These are phyloP conservation scores for Nicotiana sylvestris DNA, from an alignment of 257 asterid species.

Conservation along the genomic window DNA sequence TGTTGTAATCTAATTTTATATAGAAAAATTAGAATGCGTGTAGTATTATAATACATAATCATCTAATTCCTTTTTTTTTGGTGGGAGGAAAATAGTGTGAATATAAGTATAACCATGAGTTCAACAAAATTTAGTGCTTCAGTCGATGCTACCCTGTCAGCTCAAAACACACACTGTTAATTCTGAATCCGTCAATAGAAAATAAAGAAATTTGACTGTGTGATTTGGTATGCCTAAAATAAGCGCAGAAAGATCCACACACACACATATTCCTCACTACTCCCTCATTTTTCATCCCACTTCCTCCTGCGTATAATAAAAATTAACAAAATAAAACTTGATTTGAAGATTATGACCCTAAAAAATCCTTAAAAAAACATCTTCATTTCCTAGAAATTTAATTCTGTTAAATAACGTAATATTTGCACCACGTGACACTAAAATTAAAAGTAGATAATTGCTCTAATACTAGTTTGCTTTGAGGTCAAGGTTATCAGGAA, in stretches of 20 bases:
- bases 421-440: not conserved
- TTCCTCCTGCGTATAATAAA: no score
- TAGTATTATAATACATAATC: no score
- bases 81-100: no score
- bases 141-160: not conserved
- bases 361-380: not conserved
- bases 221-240: no score
- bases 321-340: not conserved
- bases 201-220: no score
- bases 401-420: not conserved
- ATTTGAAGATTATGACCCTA: not conserved
- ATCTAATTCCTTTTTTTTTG: no score
- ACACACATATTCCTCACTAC: no score
- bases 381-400: not conserved
- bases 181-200: not conserved
- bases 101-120: not conserved
- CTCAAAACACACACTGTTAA: not conserved
- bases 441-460: not conserved
- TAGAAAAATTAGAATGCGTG: no score
- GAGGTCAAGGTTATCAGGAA: not conserved
- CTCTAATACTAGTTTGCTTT: not conserved
- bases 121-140: not conserved
- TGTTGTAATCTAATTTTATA: not conserved
- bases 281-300: no score
- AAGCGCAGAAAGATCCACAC: no score